phyloP scores from a whole-genome alignment of 768 basidiomycete genomes.

The Kockovaella imperatae region DNA sequence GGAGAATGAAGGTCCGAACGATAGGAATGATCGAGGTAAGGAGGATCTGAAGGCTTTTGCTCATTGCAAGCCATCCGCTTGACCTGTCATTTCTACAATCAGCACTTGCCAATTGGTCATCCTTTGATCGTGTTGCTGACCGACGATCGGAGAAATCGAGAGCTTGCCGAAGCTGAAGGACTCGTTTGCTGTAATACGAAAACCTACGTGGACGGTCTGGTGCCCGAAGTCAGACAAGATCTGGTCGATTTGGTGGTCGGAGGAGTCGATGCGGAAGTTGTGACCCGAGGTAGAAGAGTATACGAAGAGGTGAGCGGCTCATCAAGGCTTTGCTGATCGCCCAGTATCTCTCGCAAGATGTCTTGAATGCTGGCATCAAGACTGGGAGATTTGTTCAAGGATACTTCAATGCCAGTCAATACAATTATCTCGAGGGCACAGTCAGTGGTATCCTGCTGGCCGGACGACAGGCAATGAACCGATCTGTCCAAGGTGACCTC shows the following conservation, averaged over 20 bases:
- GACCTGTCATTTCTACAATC: slow-evolving; percentile 76
- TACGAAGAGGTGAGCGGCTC: slow-evolving; percentile 61
- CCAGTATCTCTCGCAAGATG: slow-evolving; percentile 70
- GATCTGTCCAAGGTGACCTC: slow-evolving; percentile 85
- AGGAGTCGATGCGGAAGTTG: slow-evolving; percentile 50
- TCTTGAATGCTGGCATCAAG: slow-evolving; percentile 73
- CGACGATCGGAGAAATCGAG: slow-evolving; percentile 77
- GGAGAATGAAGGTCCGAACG: slow-evolving; percentile 56
- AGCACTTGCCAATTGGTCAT: slow-evolving; percentile 52
- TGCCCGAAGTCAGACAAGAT: slow-evolving; percentile 51
- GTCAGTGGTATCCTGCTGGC: slow-evolving; percentile 58
- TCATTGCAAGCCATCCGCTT: slow-evolving; percentile 66
- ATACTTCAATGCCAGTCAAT: slow-evolving; percentile 87
- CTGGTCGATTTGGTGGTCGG: slow-evolving; percentile 77
- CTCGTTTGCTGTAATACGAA: slow-evolving; percentile 50
- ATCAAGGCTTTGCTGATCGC: not conserved
- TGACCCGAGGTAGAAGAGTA: slow-evolving; percentile 21
- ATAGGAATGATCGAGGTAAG: slow-evolving; percentile 85
- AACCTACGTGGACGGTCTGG: slow-evolving; percentile 71
- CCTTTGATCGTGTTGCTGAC: slow-evolving; percentile 74
- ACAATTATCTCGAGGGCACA: slow-evolving; percentile 83
- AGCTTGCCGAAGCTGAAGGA: slow-evolving; percentile 62
- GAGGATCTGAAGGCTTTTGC: not conserved
- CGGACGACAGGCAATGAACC: slow-evolving; percentile 89
- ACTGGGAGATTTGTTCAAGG: slow-evolving; percentile 79